phyloP scores from a whole-genome alignment of 2,329 filamentous ascomycete species.

The Fusarium sp. region DNA sequence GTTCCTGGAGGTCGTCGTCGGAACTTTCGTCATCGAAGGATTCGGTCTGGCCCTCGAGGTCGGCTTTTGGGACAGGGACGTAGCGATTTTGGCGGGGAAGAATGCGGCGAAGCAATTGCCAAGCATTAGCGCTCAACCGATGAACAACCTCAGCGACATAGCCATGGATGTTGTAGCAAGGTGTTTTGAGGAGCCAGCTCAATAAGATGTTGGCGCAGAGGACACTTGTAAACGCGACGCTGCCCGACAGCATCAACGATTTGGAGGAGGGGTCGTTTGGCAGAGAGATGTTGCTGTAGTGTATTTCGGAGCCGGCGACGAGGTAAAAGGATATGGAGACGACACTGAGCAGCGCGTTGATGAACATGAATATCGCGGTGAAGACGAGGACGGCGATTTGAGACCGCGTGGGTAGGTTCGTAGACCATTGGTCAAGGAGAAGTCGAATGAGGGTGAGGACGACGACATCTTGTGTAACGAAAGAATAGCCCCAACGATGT shows the following conservation, averaged over 20 bases:
- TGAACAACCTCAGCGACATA: constrained; percentile 42
- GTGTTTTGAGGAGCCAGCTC: constrained; percentile 44
- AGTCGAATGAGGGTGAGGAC: constrained; percentile 47
- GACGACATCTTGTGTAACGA: constrained; percentile 49
- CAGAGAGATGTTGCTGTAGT: constrained; percentile 49
- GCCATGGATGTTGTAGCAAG: constrained; percentile 30
- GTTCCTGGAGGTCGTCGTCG: neutral
- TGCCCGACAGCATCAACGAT: constrained; percentile 46
- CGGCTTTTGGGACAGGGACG: constrained; percentile 26
- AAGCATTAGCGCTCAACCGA: constrained; percentile 34
- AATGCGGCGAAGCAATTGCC: constrained; percentile 8
- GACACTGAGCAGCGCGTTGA: constrained; percentile 19
- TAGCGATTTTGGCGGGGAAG: constrained; percentile 14
- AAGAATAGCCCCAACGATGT: constrained; percentile 43
- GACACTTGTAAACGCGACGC: constrained; percentile 42
- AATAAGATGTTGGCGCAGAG: constrained; percentile 19
- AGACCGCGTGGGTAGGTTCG: constrained; percentile 7
- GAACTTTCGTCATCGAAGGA: neutral
- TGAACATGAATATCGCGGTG: constrained; percentile 22
- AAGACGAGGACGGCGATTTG: constrained; percentile 17
- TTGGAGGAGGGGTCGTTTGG: constrained; percentile 46
- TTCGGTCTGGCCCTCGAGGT: neutral
- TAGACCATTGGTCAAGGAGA: constrained; percentile 44
- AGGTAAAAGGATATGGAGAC: constrained; percentile 47
- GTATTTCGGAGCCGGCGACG: constrained; percentile 49